Percentiles rank a stretch among this genome's conserved stretches.
phyloP scores from a whole-genome alignment of 2,329 filamentous ascomycete genomes.

The Fusarium sp. region DNA sequence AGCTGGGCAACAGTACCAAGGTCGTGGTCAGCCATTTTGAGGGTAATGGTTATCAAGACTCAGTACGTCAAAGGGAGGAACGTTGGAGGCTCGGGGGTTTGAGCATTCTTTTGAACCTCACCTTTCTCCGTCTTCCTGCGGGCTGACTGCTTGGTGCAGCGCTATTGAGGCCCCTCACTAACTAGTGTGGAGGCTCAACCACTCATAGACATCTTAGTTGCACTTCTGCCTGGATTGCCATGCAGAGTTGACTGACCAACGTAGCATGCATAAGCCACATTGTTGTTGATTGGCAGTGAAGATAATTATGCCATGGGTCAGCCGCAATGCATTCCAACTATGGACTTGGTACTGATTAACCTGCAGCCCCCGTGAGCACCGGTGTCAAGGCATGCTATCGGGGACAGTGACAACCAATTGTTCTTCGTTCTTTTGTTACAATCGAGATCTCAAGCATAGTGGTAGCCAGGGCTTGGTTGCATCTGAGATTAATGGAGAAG shows the following conservation, averaged over 20 bases:
- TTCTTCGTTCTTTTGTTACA: neutral
- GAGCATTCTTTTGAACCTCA: neutral
- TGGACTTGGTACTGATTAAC: neutral
- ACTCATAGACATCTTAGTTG: neutral
- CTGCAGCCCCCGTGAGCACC: neutral
- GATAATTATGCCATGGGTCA: neutral
- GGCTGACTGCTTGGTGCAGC: neutral
- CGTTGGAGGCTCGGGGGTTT: rapidly evolving
- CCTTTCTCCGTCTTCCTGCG: neutral
- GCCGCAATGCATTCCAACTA: neutral
- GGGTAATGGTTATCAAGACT: rapidly evolving
- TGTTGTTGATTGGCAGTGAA: neutral
- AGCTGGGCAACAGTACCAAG: neutral
- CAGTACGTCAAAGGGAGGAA: rapidly evolving
- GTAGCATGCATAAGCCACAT: slow-evolving; percentile 7
- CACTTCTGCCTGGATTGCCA: slow-evolving; percentile 13
- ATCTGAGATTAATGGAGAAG: rapidly evolving
- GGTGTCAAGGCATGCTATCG: neutral
- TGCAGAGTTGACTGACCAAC: neutral
- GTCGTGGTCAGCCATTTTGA: neutral
- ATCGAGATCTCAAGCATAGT: neutral
- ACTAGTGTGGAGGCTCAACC: neutral
- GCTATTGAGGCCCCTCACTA: neutral
- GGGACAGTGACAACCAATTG: neutral
- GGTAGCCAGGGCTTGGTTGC: no score